Evolutionary conservation across 148 eudicot genomes (phyloP), one percentile per base, ranked within the genome.

Genomic region (Fagopyrum homotropicum): DNA sequence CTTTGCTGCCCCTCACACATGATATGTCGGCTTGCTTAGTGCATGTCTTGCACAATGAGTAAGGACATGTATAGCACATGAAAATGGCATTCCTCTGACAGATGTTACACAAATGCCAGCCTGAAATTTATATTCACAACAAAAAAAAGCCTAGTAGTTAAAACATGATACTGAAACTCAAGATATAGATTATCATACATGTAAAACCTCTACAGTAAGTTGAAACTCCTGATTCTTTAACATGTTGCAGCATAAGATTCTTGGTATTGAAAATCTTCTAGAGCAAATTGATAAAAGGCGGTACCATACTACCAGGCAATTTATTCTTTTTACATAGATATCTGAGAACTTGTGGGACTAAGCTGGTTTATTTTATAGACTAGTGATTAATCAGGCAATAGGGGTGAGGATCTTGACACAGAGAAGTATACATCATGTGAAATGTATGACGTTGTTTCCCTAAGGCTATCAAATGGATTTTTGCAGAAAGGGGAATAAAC

Each of bases 41-140:
- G 79, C 98, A 94, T 68, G 91, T 84, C 84, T 91, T 94, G 89
- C 98, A 94, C 76, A 91, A 79, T 40, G 98, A 91, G 81, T 84
- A 88, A 10, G 97, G 87, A 69, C 98, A 94, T 22, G 97, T 94
- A 80, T 91, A 94, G 81, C 98, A 94, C 98, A 94, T 85, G 75
- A 87, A 90, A 78, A 87, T 82, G 26, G 98, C 82, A 68, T 88
- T 82, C 88, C 84, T 94, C 85, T 88, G 86, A 82, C 98, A 94
- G 68, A 74, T 80, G 81, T 90, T 91, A 81, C 98, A 94, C 77
- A 94, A 83, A 81, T 94, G 98, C 98, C 98, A 94, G 80, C 98
- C 98, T 94, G 97, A 79, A 86, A 86, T 50, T 48, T 69, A 86
- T 29, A 73, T 52, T 12, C 68, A 76, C 26, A 15, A 49, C 43